Evolutionary conservation across 331 rosid species (phyloP), one percentile per base, ranked within the genome.

Genomic region (Spiraea crenata): DNA sequence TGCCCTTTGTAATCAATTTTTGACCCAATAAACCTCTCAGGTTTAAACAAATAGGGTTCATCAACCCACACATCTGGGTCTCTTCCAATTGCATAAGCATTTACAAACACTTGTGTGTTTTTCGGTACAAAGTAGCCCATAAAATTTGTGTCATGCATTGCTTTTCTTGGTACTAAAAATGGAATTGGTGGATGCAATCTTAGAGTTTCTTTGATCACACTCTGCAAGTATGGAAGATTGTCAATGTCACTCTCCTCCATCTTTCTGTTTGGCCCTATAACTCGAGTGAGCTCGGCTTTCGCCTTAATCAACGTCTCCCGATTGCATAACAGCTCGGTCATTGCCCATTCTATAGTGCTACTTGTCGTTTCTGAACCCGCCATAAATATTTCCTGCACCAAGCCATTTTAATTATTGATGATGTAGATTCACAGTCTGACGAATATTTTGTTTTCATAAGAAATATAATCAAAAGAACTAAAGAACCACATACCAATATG

Each of bases 161-260:
- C 96, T 39, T 25, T 58, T 77, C 85, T 95, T 25, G 98, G 98
- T 58, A 92, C 95, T 67, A 92, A 51, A 69, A 92, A 80, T 34
- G 98, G 98, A 60, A 92, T 90, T 14, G 98, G 98, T 37, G 98
- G 96, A 78, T 92, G 98, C 39, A 92, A 91, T 41, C 96, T 85
- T 44, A 92, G 76, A 5, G 98, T 92, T 68, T 92, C 98, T 66
- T 90, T 92, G 78, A 92, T 78, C 44, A 88, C 91, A 45, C 93
- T 89, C 56, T 54, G 83, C 3, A 92, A 90, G 73, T 90, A 92
- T 0, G 96, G 91, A 50, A 90, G 87, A 10, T 82, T 82, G 12
- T 86, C 91, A 3, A 90, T 71, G 81, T 90, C 91, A 46, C 62
- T 72, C 69, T 92, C 98, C 49, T 86, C 86, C 6, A 92, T 57